Percentiles rank a stretch among this genome's conserved stretches.
Evolutionary conservation across 164 flowering plant species (phyloP).

Genomic region (Taxillus chinensis): DNA sequence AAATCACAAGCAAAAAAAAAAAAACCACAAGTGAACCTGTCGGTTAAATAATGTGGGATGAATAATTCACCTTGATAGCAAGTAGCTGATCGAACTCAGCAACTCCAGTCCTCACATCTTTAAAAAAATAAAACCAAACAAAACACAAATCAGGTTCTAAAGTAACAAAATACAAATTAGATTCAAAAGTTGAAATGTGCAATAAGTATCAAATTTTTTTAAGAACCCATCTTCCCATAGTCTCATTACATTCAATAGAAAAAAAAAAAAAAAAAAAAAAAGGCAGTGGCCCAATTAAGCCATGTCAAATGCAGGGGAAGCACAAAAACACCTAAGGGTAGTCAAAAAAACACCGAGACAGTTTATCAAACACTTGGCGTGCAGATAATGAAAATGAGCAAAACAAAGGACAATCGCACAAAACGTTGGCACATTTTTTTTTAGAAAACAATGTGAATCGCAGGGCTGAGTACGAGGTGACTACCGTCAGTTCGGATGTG

Average conservation of each 20-base stretch:
- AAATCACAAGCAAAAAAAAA: too few relatives aligned
- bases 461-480: background rate
- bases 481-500: constrained; percentile 8
- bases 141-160: too few relatives aligned
- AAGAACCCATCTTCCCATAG: too few relatives aligned
- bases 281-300: too few relatives aligned
- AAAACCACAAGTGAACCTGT: too few relatives aligned
- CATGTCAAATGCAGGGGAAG: too few relatives aligned
- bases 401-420: background rate
- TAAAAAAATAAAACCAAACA: too few relatives aligned
- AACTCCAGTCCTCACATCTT: constrained; percentile 20
- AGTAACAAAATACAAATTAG: too few relatives aligned
- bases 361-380: background rate
- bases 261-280: too few relatives aligned
- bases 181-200: background rate
- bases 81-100: constrained; percentile 23
- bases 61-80: constrained; percentile 32
- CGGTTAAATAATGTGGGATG: too few relatives aligned
- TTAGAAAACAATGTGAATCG: background rate
- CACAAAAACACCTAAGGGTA: too few relatives aligned
- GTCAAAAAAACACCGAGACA: background rate
- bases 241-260: too few relatives aligned
- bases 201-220: background rate
- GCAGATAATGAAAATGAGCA: background rate
- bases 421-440: background rate